Evolutionary conservation across 2,329 filamentous ascomycete genomes (phyloP).

Genomic region (Diaporthe velutina): DNA sequence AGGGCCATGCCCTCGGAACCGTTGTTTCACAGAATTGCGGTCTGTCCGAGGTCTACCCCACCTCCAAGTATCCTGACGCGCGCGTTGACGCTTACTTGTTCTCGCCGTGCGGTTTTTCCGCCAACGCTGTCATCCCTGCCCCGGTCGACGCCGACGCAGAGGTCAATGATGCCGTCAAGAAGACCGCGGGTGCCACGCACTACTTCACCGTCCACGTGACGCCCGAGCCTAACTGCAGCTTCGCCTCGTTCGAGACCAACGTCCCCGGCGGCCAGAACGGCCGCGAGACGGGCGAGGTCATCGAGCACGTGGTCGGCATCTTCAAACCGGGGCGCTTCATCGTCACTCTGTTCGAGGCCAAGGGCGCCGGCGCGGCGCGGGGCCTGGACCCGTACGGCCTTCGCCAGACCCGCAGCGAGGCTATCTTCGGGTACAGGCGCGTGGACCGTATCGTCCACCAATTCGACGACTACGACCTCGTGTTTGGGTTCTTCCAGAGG

Average conservation of each 20-base stretch:
- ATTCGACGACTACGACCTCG: constrained; percentile 95
- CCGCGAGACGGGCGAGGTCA: constrained; percentile 88
- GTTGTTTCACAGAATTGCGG: constrained; percentile 93
- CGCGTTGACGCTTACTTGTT: constrained; percentile 97
- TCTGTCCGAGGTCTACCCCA: constrained; percentile 89
- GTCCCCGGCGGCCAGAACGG: constrained; percentile 91
- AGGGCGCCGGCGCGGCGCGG: constrained; percentile 65
- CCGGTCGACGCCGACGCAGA: constrained; percentile 64
- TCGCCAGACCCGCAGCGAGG: constrained; percentile 74
- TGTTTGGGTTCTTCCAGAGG: constrained; percentile 96
- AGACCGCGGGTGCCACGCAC: constrained; percentile 66
- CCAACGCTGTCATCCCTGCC: constrained; percentile 93
- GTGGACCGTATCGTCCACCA: constrained; percentile 97
- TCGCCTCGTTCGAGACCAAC: constrained; percentile 98
- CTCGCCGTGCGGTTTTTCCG: constrained; percentile 95
- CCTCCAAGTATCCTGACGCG: constrained; percentile 88
- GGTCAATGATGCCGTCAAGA: constrained; percentile 59
- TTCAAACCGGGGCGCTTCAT: constrained; percentile 99
- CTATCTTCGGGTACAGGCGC: constrained; percentile 86
- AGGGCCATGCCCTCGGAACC: constrained; percentile 93
- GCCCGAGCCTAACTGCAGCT: constrained; percentile 95
- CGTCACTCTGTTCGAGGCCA: constrained; percentile 95
- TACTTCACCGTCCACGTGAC: constrained; percentile 99
- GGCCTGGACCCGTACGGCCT: constrained; percentile 46
- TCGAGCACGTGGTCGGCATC: constrained; percentile 93